Conservation (phyloP, 495 filamentous ascomycete genomes). For the Xylaria castorea region DNA sequence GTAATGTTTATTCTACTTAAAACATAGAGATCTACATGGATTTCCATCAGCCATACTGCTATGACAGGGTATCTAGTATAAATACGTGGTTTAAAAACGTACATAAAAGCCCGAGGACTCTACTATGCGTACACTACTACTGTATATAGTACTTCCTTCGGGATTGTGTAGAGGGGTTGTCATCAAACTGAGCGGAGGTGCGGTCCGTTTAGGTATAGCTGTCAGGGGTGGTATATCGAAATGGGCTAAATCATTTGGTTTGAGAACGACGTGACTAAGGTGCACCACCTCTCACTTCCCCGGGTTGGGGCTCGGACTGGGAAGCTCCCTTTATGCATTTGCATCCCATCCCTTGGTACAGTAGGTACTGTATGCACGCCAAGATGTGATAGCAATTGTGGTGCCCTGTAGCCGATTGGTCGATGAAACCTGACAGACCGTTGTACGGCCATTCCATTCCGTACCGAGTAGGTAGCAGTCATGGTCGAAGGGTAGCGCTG, state of each 20-base stretch:
- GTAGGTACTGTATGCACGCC: not conserved
- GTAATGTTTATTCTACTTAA: not conserved
- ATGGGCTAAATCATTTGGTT: slow-evolving; percentile 14
- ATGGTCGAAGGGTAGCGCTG: slow-evolving; percentile 6
- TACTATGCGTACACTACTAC: too few relatives aligned
- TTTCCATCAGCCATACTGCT: not conserved
- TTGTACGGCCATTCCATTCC: not conserved
- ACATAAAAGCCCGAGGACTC: not conserved
- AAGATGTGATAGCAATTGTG: slow-evolving; percentile 3
- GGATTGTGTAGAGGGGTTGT: not conserved
- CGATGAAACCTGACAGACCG: not conserved
- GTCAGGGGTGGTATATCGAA: slow-evolving; percentile 10
- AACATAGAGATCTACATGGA: not conserved
- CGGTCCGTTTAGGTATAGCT: not conserved
- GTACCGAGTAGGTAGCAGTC: not conserved
- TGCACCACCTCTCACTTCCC: not conserved
- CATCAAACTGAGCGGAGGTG: slow-evolving; percentile 6
- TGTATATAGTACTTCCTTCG: too few relatives aligned
- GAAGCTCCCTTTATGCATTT: slow-evolving; percentile 20
- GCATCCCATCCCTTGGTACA: not conserved
- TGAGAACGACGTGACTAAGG: not conserved
- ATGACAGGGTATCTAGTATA: not conserved
- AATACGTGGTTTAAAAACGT: not conserved
- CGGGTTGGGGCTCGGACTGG: not conserved
- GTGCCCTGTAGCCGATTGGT: not conserved